Conservation (phyloP, 352 stramenopile genomes). For the Thalassiosira livingstoniorum region DNA sequence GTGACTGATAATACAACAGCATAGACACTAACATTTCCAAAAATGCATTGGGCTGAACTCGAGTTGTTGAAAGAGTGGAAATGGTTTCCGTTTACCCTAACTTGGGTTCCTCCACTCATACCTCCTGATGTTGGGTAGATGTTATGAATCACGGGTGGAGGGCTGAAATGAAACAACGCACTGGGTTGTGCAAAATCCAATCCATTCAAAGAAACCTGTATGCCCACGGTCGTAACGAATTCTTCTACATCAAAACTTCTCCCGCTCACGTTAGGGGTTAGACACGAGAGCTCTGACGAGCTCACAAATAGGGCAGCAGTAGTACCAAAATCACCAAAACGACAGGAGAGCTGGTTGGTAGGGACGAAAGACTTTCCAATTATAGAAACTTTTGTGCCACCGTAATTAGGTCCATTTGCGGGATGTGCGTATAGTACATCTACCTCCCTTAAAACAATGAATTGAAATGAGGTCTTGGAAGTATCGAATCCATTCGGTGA, state of each 20-base stretch:
- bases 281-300: slow-evolving; percentile 56
- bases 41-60: slow-evolving; percentile 58
- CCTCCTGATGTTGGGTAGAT: slow-evolving; percentile 58
- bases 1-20: slow-evolving; percentile 52
- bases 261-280: slow-evolving; percentile 46
- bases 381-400: slow-evolving; percentile 87
- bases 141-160: slow-evolving; percentile 39
- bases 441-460: slow-evolving; percentile 42
- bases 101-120: slow-evolving; percentile 59
- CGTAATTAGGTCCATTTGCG: slow-evolving; percentile 63
- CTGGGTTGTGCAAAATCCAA: slow-evolving; percentile 61
- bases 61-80: slow-evolving; percentile 47
- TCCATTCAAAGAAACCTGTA: slow-evolving; percentile 70
- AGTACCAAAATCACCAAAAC: slow-evolving; percentile 60
- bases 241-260: slow-evolving; percentile 27
- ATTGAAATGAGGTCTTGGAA: not conserved
- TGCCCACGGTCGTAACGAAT: too few species aligned
- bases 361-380: slow-evolving; percentile 88
- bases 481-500: slow-evolving; percentile 67
- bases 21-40: slow-evolving; percentile 52
- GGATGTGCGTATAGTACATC: slow-evolving; percentile 57
- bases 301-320: slow-evolving; percentile 49
- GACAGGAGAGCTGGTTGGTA: slow-evolving; percentile 85
- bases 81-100: slow-evolving; percentile 61
- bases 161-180: slow-evolving; percentile 47